phyloP scores from a whole-genome alignment of 1,284 basidiomycete genomes.

The Leccinum glutinopallens region DNA sequence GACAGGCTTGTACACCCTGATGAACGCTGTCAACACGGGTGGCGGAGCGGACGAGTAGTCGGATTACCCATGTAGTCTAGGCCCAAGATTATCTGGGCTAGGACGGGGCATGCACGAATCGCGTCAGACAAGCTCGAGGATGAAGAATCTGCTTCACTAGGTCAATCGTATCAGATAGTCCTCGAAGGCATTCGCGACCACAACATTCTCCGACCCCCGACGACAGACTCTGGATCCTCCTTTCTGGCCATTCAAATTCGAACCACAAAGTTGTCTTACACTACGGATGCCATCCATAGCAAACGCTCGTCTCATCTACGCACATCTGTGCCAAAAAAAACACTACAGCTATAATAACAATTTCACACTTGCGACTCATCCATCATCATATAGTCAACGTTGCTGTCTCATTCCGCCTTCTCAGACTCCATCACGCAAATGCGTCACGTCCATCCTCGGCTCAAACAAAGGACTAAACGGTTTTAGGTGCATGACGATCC shows the following conservation, averaged over 20 bases:
- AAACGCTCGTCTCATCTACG: background rate
- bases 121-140: background rate
- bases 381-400: background rate
- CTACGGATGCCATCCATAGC: background rate
- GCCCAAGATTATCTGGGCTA: background rate
- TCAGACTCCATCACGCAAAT: slow-evolving; percentile 14
- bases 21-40: background rate
- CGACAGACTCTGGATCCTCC: slow-evolving; percentile 42
- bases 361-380: background rate
- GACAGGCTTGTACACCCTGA: background rate
- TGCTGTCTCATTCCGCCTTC: background rate
- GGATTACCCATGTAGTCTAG: background rate
- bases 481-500: slow-evolving; percentile 56
- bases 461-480: slow-evolving; percentile 57
- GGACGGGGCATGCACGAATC: background rate
- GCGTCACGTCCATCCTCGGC: slow-evolving; percentile 35
- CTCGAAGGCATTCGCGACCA: background rate
- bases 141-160: background rate
- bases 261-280: background rate
- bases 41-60: background rate
- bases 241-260: background rate
- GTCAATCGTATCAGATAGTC: background rate
- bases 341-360: background rate
- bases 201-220: slow-evolving; percentile 55
- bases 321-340: background rate